Evolutionary conservation across 768 basidiomycete species (phyloP), one percentile per base, ranked within the genome.

Genomic region (Mycena crocata): DNA sequence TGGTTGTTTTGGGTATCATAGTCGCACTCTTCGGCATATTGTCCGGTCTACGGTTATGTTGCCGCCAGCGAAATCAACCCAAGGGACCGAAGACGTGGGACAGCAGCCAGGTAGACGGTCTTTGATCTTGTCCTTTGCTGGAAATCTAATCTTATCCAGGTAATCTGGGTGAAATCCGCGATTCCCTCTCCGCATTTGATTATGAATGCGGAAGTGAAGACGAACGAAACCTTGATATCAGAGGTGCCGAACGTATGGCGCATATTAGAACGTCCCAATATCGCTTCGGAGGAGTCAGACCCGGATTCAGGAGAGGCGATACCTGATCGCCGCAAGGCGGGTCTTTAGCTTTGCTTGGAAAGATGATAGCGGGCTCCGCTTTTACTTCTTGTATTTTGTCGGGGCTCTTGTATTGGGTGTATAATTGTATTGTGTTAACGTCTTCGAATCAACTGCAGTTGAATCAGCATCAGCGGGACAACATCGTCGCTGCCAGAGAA

Each of bases 221-320:
- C 42, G 30, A 55, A 64, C 37, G 51, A 64, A 14, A 21, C 51
- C 6, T 21, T 64, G 51, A 42, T 64, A 24, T 31, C 61, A 17
- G 67, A 68, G 48, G 57, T 64, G 3, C 57, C 57, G 24, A 60
- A 59, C 24, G 58, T 61, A 19, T 64, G 57, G 62, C 56, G 67
- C 17, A 45, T 68, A 15, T n/a, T 68, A 21, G 67, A 62, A 13
- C 67, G 67, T 5, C 62, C 62, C 19, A 57, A 68, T 23, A 51
- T 60, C 23, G 62, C 62, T 2, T 21, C 39, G 42, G 40, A 45
- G 30, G 67, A 49, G 13, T 42, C 48, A 2, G 55, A 63, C 9
- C 9, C 30, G 54, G 46, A 52, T 14, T 24, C 37, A 9, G 37
- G 15, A 26, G 32, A 54, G 50, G 26, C 44, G 14, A 66, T 54